These are phyloP conservation scores for Candida coleopterorum DNA, from an alignment of 805 yeast species.

Conservation along the genomic window DNA sequence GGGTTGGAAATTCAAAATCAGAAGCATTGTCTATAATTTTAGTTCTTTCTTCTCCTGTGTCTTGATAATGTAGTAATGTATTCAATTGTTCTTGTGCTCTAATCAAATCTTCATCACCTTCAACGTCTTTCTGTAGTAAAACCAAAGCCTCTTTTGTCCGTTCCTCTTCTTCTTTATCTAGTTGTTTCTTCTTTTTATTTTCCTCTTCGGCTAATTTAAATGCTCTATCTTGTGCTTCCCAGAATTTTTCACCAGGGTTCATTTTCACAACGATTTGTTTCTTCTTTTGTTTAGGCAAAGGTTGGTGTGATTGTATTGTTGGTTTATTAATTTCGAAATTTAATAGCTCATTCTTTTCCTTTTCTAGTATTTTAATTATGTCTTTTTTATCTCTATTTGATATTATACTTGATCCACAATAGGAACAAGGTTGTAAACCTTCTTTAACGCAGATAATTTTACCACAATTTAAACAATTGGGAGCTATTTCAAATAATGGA, in stretches of 20 bases:
- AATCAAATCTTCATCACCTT: constrained; percentile 51
- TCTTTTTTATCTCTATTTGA: constrained; percentile 56
- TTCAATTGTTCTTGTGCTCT: constrained; percentile 74
- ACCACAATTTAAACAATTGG: constrained; percentile 93
- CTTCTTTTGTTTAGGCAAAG: constrained; percentile 10
- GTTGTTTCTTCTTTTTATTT: constrained; percentile 18
- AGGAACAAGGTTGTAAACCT: constrained; percentile 87
- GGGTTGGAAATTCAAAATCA: constrained; percentile 66
- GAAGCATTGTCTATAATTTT: constrained; percentile 89
- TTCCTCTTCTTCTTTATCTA: constrained; percentile 26
- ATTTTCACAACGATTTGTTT: constrained; percentile 53
- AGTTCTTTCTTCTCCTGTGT: constrained; percentile 84
- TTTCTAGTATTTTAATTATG: constrained; percentile 47
- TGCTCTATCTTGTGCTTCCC: constrained; percentile 63
- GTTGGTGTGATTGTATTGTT: constrained; percentile 13
- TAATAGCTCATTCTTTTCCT: constrained; percentile 43
- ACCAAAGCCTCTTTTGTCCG: constrained; percentile 37
- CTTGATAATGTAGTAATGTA: constrained; percentile 73
- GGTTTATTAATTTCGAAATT: constrained; percentile 23
- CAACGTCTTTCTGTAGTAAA: constrained; percentile 19
- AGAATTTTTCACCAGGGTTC: constrained; percentile 56
- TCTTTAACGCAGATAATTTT: constrained; percentile 87
- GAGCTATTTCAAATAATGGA: constrained; percentile 83
- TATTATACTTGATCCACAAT: constrained; percentile 67
- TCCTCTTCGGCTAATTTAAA: constrained; percentile 55